Base-by-base conservation (phyloP, 768 basidiomycete species). In the Boletus barrowsii region DNA sequence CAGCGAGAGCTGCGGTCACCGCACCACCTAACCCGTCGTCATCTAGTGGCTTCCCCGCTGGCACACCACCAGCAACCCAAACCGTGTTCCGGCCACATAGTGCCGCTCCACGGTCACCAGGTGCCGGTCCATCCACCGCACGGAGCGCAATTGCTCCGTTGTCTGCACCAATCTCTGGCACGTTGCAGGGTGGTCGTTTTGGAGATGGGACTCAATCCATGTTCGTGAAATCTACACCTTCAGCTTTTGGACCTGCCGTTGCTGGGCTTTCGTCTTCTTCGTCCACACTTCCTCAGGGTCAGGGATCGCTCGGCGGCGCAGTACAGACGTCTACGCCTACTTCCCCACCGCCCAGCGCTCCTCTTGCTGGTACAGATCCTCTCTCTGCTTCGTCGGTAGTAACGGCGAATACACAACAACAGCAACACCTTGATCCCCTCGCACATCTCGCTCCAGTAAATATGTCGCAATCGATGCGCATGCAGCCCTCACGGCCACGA, bases 131-230 rank as follows among this genome's bases (percentile, higher is more conserved):
- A 3, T 83, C 83, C 9, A 66, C 73, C 7, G 59, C 64, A 26
- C 59, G 57, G 13, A 61, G 37, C 17, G 26, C 61, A 14, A 53
- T 33, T 13, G 42, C 54, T n/a, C 61, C 69, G 20, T 59, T 68
- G 15, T 62, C 67, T 10, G 68, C 71, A 3, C 68, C 73, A 14
- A 57, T 60, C 18, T 67, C 76, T 53, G 79, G 73, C 13, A 80
- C 84, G 7, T 83, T 82, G 13, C 78, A 84, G 17, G 82, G 83
- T 45, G 84, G 84, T 26, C 82, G 82, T 9, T 80, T 88, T 50
- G 78, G 80, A 22, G 88, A 91, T 63, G 88, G 88, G 33, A 84
- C 89, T 9, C 83, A 83, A 69, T 92, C 90, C 9, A 89, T 90
- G 88, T 88, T 89, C 58, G 77, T 90, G 59, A 80, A 82, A 51